Base-by-base conservation (phyloP, 1,284 basidiomycete species). In the Farysia itapuensis region DNA sequence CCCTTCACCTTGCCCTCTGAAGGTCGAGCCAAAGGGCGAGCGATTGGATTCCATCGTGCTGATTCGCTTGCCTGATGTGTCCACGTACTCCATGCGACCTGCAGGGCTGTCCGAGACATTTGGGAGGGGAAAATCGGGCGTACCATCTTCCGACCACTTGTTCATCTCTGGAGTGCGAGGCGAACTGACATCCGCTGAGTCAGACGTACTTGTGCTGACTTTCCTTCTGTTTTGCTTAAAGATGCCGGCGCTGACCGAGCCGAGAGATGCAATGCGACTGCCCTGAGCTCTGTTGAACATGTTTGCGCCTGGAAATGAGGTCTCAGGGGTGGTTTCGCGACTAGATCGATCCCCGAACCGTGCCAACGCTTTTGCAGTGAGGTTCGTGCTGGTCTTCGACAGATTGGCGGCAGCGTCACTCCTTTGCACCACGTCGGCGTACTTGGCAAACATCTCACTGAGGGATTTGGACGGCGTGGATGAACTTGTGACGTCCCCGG, bases 361-460 rank as follows among this genome's bases (percentile, higher is more conserved):
- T 7, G 51, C 61, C 46, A 72, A 43, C 2, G 72, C 70, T 38
- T 64, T 70, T 12, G 72, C 74, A 2, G 67, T 69, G 19, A 67
- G 48, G 35, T 76, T 75, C 0, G 74, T 72, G 39, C 69, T 60
- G 1, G 64, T 65, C 37, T 76, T 76, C 31, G 68, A 67, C 5
- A 76, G 29, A 25, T 54, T 70, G 15, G 74, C 74, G 2, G 67
- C 72, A 4, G 72, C 64, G 31, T 76, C 67, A 36, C 69, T 72
- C 24, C 57, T 64, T 25, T 76, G 74, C 13, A 74, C 49, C 3
- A 67, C 70, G 22, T 73, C 67, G 18, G 67, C 61, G 20, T 67
- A 70, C 21, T 58, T 50, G n/a, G 53, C 57, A 29, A 67, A 32
- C 12, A 67, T 51, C 22, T 48, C 59, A 35, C 45, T 50, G 23